Evolutionary conservation across 441 rosid species (phyloP), one percentile per base, ranked within the genome.

Genomic region (Pelargonium fulgidum): DNA sequence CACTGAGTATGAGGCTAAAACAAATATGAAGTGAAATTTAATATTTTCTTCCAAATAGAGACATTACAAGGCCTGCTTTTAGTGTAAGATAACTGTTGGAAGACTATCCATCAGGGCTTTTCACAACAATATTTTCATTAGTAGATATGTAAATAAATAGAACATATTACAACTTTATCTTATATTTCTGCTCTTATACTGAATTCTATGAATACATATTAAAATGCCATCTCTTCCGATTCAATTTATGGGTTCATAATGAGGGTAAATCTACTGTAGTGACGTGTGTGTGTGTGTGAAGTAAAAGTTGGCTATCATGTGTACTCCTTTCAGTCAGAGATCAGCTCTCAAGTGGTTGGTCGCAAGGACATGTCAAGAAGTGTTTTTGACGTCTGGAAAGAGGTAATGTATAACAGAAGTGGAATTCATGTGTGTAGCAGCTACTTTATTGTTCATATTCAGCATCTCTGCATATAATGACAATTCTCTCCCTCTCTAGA

Each of bases 381-480:
- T 83, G 80, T 86, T 71, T 95, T 89, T 82, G 97, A 95, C 71
- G 79, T 95, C 77, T 95, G 98, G 99, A 95, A 89, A 82, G 99
- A 92, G 98, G 99, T 92, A 76, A 67, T 36, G 39, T 24, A 54
- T 67, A 56, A 63, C 42, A 29, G 70, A 61, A 52, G 50, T 45
- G 75, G 45, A 26, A 67, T 72, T 70, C 33, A 47, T 68, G 61
- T 69, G 58, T 59, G 64, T 54, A 45, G 52, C 36, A 45, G 62
- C 52, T 62, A 56, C 64, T 73, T 72, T 63, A 33, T 64, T 42
- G 63, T 73, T 56, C 20, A 50, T 75, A 67, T 76, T 65, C 62
- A 44, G 52, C 68, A 76, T 68, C 58, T 71, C 71, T 48, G 70
- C 44, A 56, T 70, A 58, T 67, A 45, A 61, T 20, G 42, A 67